Percentiles rank a stretch among this genome's conserved stretches.
phyloP scores from a whole-genome alignment of 2,329 filamentous ascomycete genomes.

The Trichophyton benhamiae region DNA sequence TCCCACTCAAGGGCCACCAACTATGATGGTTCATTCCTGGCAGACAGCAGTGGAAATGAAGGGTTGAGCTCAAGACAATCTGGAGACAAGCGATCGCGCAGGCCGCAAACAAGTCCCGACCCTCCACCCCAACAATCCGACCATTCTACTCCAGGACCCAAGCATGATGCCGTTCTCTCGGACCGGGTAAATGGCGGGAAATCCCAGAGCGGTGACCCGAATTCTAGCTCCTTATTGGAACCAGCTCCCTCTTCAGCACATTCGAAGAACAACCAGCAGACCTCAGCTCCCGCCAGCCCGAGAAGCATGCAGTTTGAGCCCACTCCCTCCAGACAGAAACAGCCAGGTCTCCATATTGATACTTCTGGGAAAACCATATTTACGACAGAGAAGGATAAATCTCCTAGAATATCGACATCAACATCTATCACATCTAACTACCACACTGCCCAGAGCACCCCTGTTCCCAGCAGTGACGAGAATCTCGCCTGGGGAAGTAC shows the following conservation, averaged over 20 bases:
- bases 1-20: slow-evolving; percentile 5
- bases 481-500: slow-evolving; percentile 3
- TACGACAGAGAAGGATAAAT: slow-evolving; percentile 8
- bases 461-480: slow-evolving; percentile 21
- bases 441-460: slow-evolving; percentile 34
- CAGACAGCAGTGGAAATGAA: slow-evolving; percentile 27
- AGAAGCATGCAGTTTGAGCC: neutral
- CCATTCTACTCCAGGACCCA: neutral
- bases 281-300: neutral
- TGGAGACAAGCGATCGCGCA: neutral
- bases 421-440: slow-evolving; percentile 35
- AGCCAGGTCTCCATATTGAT: neutral
- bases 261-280: neutral
- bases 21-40: slow-evolving; percentile 23
- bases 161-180: neutral
- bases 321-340: neutral
- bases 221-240: neutral
- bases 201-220: neutral
- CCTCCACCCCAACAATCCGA: neutral
- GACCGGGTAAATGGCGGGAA: neutral
- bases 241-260: neutral
- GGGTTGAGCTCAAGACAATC: slow-evolving; percentile 12
- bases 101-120: slow-evolving; percentile 1
- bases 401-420: slow-evolving; percentile 25
- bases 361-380: neutral